Evolutionary conservation across 805 yeast species (phyloP).

Genomic region (Lipomyces spencermartinsiae): DNA sequence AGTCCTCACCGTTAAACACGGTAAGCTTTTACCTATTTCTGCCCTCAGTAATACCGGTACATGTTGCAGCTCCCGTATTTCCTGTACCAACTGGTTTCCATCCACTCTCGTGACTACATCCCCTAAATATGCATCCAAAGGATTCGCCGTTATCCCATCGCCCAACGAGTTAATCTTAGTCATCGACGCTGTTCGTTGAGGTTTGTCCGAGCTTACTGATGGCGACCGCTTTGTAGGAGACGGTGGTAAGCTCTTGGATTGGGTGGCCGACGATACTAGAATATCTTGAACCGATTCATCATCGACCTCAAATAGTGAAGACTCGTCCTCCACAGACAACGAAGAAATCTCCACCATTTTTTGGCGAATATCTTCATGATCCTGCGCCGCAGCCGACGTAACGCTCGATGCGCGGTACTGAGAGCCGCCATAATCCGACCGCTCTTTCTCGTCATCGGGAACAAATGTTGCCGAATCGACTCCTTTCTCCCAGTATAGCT

Average conservation of each 20-base stretch:
- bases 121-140: slow-evolving; percentile 64
- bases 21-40: slow-evolving; percentile 93
- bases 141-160: slow-evolving; percentile 43
- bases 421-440: slow-evolving; percentile 76
- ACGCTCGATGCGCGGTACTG: slow-evolving; percentile 73
- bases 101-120: slow-evolving; percentile 65
- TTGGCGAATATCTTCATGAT: slow-evolving; percentile 45
- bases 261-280: background rate
- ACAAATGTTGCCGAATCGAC: slow-evolving; percentile 88
- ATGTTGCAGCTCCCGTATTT: slow-evolving; percentile 73
- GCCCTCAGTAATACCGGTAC: slow-evolving; percentile 88
- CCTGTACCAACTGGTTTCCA: slow-evolving; percentile 63
- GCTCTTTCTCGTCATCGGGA: slow-evolving; percentile 87
- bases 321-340: slow-evolving; percentile 27
- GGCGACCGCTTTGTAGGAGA: slow-evolving; percentile 41
- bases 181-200: slow-evolving; percentile 42
- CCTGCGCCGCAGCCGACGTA: slow-evolving; percentile 66
- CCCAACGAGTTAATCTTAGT: slow-evolving; percentile 36
- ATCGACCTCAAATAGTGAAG: slow-evolving; percentile 13
- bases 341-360: slow-evolving; percentile 24
- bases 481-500: slow-evolving; percentile 91
- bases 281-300: slow-evolving; percentile 8
- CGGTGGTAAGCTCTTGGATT: slow-evolving; percentile 46
- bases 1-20: slow-evolving; percentile 90
- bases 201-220: slow-evolving; percentile 27